Percentiles rank a stretch among this genome's conserved stretches.
Evolutionary conservation across 345 rosid genomes (phyloP).

Genomic region (Noccaea caerulescens): DNA sequence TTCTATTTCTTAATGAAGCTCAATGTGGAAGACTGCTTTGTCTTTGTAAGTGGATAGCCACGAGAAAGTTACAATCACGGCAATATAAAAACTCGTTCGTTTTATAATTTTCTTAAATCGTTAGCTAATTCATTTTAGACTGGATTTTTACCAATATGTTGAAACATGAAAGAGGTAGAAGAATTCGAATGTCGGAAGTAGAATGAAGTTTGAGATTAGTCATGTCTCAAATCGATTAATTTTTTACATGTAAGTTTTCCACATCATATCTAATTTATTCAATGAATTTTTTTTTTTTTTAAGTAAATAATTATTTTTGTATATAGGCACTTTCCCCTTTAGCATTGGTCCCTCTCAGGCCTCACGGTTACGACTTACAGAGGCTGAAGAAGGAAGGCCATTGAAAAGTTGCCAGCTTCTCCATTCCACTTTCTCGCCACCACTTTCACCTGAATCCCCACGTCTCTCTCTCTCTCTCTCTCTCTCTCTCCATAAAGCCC

Average conservation of each 20-base stretch:
- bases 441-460: constrained; percentile 41
- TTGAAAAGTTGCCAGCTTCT: constrained; percentile 40
- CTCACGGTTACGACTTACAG: constrained; percentile 17
- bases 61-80: constrained; percentile 36
- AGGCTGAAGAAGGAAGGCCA: constrained; percentile 20
- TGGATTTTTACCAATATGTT: neutral
- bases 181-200: neutral
- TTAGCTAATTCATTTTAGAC: neutral
- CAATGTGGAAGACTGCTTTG: constrained; percentile 35
- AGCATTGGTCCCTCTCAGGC: neutral
- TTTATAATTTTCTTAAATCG: neutral
- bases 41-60: constrained; percentile 39
- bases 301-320: too few species aligned
- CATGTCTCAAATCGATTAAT: neutral
- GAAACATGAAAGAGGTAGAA: neutral
- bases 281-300: too few species aligned
- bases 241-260: too few species aligned
- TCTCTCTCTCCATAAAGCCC: constrained; percentile 28
- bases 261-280: too few species aligned
- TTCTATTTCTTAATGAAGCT: constrained; percentile 5
- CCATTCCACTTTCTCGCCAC: constrained; percentile 39
- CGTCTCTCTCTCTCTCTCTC: constrained; percentile 24
- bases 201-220: neutral
- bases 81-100: neutral
- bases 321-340: constrained; percentile 11